These are phyloP conservation scores for Camellia oleifera DNA, from an alignment of 179 eudicot genomes.

Conservation along the genomic window DNA sequence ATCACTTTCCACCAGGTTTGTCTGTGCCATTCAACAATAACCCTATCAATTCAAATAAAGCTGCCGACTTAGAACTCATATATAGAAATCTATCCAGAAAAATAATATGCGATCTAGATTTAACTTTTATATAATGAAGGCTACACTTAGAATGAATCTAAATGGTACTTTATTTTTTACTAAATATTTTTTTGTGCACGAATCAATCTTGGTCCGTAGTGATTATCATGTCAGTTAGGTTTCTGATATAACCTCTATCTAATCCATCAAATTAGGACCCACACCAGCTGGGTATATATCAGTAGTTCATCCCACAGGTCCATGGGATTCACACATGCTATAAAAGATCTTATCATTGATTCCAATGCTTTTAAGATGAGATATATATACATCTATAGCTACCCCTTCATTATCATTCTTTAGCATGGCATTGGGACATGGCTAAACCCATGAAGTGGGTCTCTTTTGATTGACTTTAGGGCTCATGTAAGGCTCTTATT, in stretches of 20 bases:
- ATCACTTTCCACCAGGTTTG: neutral
- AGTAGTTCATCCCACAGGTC: slow-evolving; percentile 4
- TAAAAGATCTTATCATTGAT: slow-evolving; percentile 27
- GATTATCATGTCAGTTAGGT: neutral
- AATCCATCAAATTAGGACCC: neutral
- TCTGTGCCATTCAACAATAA: neutral
- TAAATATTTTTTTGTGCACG: too few relatives aligned
- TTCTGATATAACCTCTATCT: neutral
- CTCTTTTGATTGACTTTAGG: slow-evolving; percentile 11
- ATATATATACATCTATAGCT: neutral
- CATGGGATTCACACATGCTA: too few relatives aligned
- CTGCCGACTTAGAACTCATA: too few relatives aligned
- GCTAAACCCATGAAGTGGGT: neutral
- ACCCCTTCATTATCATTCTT: slow-evolving; percentile 21
- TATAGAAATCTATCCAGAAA: too few relatives aligned
- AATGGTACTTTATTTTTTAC: too few relatives aligned
- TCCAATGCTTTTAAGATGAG: slow-evolving; percentile 20
- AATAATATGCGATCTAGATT: too few relatives aligned
- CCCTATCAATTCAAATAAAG: too few relatives aligned
- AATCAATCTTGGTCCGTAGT: too few relatives aligned
- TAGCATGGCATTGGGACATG: slow-evolving; percentile 21
- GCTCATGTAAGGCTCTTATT: too few relatives aligned
- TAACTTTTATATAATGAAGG: too few relatives aligned
- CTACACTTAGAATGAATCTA: too few relatives aligned
- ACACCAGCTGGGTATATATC: slow-evolving; percentile 9